A percentile compares a stretch with the other conserved stretches of the same genome.
Evolutionary conservation across 805 yeast species (phyloP).

Genomic region (Debaryomyces tyrocola): DNA sequence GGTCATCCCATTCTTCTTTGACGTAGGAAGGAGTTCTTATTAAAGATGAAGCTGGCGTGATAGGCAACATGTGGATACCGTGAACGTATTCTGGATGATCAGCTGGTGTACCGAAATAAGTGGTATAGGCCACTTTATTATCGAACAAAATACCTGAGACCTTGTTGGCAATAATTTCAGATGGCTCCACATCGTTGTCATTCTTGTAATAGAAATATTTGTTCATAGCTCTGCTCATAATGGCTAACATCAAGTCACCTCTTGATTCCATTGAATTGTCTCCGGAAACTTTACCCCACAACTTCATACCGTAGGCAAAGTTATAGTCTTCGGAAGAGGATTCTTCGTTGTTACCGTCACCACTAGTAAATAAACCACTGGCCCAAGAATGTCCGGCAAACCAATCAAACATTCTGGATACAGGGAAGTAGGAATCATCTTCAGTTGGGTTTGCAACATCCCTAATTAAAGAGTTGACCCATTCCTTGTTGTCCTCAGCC

Average conservation of each 20-base stretch:
- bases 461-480: slow-evolving; percentile 62
- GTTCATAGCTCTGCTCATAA: slow-evolving; percentile 54
- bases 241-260: slow-evolving; percentile 61
- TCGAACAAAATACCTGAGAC: slow-evolving; percentile 75
- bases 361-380: slow-evolving; percentile 63
- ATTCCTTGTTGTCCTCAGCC: slow-evolving; percentile 47
- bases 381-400: slow-evolving; percentile 80
- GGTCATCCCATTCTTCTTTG: slow-evolving; percentile 61
- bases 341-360: slow-evolving; percentile 78
- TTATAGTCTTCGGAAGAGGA: slow-evolving; percentile 74
- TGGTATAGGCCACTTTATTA: slow-evolving; percentile 69
- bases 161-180: slow-evolving; percentile 54
- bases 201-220: slow-evolving; percentile 52
- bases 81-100: slow-evolving; percentile 58
- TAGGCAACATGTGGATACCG: slow-evolving; percentile 76
- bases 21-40: slow-evolving; percentile 56
- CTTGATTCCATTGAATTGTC: slow-evolving; percentile 56
- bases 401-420: slow-evolving; percentile 73
- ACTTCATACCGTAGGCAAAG: slow-evolving; percentile 64
- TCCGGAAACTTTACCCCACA: slow-evolving; percentile 64
- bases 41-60: slow-evolving; percentile 66
- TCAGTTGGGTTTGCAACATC: slow-evolving; percentile 66
- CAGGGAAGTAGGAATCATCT: slow-evolving; percentile 64
- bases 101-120: slow-evolving; percentile 60
- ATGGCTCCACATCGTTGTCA: slow-evolving; percentile 56